Base-by-base conservation (phyloP, 306 rosid species). In the Inga leiocalycina region DNA sequence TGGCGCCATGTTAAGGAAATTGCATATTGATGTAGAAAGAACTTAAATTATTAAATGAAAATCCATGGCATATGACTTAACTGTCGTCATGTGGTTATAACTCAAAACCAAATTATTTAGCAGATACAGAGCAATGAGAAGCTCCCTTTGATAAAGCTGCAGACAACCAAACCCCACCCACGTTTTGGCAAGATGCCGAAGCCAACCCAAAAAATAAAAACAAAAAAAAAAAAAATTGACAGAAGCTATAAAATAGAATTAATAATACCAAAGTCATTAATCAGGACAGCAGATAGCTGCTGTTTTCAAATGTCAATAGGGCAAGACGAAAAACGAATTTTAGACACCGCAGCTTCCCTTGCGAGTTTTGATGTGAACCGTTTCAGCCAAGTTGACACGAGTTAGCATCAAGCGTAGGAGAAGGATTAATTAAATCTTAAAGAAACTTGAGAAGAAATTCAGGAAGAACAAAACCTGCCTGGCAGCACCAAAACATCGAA, bases 401-500 rank as follows among this genome's bases (percentile, higher is more conserved):
- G 17, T 39, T 12, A 76, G 32, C 15, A n/a, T 76, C n/a, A 76
- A 39, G 41, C 71, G 45, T 61, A 2, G 35, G 20, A 24, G 56
- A 2, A 61, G 32, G 30, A 56, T 43, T 4, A 7, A 6, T 27
- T 30, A 45, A 61, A 24, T 13, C 39, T 32, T 44, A 74, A 81
- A 15, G 14, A 76, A 35, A 74, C 15, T 74, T 19, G 10, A 32
- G 46, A 45, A 67, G 52, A 46, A 8, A 37, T 9, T 17, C n/a
- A 16, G 59, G 19, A 80, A 57, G 17, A 37, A 73, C 78, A 4
- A 73, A 75, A 91, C 97, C 98, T 93, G 97, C 75, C 98, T 91
- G 51, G 97, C 94, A 14, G 97, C 88, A 57, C 99, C 99, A 75
- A 96, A 96, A 83, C 91, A 88, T 1, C 85, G 87, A 85, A 91